Conservation (phyloP, 139 green algal species). For the Tetradesmus lagerheimii region DNA sequence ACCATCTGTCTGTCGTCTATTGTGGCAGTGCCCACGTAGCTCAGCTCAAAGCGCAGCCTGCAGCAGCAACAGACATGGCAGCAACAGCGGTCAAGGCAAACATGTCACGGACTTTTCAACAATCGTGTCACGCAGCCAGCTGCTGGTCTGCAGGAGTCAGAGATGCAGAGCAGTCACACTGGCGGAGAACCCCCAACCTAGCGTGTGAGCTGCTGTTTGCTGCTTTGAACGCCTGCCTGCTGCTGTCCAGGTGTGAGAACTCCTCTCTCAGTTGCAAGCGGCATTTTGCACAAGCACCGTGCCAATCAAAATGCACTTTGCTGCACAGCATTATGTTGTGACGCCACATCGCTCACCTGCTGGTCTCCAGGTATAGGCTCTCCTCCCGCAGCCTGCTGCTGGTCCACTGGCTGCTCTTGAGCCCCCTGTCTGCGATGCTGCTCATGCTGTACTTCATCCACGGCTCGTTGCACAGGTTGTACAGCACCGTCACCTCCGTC, state of each 20-base stretch:
- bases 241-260: constrained; percentile 90
- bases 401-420: constrained; percentile 91
- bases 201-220: too few relatives aligned
- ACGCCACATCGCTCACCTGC: constrained; percentile 59
- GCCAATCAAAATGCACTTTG: too few relatives aligned
- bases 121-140: neutral
- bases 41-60: constrained; percentile 73
- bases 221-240: too few relatives aligned
- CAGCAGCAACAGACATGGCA: neutral
- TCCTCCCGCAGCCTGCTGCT: constrained; percentile 84
- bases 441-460: constrained; percentile 97
- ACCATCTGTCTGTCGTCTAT: constrained; percentile 33
- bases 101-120: too few relatives aligned
- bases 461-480: constrained; percentile 97
- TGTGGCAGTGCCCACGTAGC: constrained; percentile 42
- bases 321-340: neutral
- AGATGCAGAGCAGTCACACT: too few relatives aligned
- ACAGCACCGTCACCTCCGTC: constrained; percentile 78
- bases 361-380: constrained; percentile 90
- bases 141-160: too few relatives aligned
- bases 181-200: too few relatives aligned
- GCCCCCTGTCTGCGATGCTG: constrained; percentile 89
- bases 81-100: neutral
- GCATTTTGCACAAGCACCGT: too few relatives aligned
- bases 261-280: too few relatives aligned